phyloP scores from a whole-genome alignment of 352 stramenopile species.

The Globisporangium perplexum region DNA sequence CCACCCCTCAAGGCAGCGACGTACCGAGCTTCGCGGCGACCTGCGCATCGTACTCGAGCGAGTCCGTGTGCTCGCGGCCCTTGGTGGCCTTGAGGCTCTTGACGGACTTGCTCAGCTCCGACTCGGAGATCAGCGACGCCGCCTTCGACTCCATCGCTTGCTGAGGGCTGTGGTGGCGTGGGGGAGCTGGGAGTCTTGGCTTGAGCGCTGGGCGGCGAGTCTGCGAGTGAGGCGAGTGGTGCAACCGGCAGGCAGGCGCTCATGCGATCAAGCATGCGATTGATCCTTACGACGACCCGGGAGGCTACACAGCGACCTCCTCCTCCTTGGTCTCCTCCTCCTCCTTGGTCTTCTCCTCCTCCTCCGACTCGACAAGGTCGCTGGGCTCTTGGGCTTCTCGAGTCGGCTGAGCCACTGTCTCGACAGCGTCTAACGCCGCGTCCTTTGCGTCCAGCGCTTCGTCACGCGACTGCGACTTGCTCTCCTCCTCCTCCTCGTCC shows the following conservation, averaged over 20 bases:
- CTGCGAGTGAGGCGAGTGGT: not conserved
- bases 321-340: slow-evolving; percentile 1
- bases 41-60: slow-evolving; percentile 56
- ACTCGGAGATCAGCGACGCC: slow-evolving; percentile 24
- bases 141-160: slow-evolving; percentile 59
- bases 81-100: slow-evolving; percentile 64
- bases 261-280: too few species aligned
- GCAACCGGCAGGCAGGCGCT: too few species aligned
- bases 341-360: slow-evolving; percentile 21
- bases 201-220: not conserved
- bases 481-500: slow-evolving; percentile 19
- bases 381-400: too few species aligned
- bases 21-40: slow-evolving; percentile 49
- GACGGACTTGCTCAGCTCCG: slow-evolving; percentile 53
- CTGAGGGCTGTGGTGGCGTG: not conserved
- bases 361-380: slow-evolving; percentile 14
- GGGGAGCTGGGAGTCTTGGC: not conserved
- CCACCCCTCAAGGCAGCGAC: not conserved
- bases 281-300: not conserved
- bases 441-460: slow-evolving; percentile 10
- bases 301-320: not conserved
- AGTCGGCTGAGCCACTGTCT: not conserved
- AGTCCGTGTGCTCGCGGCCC: slow-evolving; percentile 58
- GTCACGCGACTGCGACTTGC: not conserved
- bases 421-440: slow-evolving; percentile 8